A percentile compares a stretch with the other conserved stretches of the same genome.
phyloP scores from a whole-genome alignment of 495 filamentous ascomycete species.

The Beverwykella pulmonaria region DNA sequence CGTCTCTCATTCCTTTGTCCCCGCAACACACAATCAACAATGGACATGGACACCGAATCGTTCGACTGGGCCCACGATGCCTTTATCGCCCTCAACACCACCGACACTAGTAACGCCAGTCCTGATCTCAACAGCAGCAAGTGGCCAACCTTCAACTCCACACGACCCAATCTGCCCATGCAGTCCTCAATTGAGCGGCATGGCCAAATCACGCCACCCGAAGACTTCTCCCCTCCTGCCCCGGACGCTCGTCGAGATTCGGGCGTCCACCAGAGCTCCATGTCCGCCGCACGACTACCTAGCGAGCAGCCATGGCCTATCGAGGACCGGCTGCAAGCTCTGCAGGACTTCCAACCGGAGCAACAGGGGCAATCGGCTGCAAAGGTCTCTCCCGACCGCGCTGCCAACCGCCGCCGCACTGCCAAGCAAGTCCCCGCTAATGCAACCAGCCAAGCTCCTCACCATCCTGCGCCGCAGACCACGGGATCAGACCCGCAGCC shows the following conservation, averaged over 20 bases:
- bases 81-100: slow-evolving; percentile 7
- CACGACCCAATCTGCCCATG: slow-evolving; percentile 5
- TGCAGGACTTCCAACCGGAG: slow-evolving; percentile 16
- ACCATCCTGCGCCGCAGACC: neutral
- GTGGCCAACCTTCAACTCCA: neutral
- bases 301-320: slow-evolving; percentile 12
- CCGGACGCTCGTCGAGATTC: neutral
- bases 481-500: neutral
- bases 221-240: slow-evolving; percentile 28
- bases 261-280: slow-evolving; percentile 6
- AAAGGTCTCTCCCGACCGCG: neutral
- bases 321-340: slow-evolving; percentile 5
- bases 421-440: neutral
- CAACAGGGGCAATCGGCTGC: neutral
- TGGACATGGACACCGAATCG: neutral
- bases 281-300: slow-evolving; percentile 13
- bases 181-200: slow-evolving; percentile 14
- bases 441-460: neutral
- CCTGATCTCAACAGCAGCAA: neutral
- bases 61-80: slow-evolving; percentile 13
- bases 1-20: no score
- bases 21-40: no score
- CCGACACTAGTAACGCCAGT: neutral
- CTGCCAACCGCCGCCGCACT: slow-evolving; percentile 5
- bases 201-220: slow-evolving; percentile 39